phyloP scores from a whole-genome alignment of 2,329 filamentous ascomycete species.

The Penicillium polonicum region DNA sequence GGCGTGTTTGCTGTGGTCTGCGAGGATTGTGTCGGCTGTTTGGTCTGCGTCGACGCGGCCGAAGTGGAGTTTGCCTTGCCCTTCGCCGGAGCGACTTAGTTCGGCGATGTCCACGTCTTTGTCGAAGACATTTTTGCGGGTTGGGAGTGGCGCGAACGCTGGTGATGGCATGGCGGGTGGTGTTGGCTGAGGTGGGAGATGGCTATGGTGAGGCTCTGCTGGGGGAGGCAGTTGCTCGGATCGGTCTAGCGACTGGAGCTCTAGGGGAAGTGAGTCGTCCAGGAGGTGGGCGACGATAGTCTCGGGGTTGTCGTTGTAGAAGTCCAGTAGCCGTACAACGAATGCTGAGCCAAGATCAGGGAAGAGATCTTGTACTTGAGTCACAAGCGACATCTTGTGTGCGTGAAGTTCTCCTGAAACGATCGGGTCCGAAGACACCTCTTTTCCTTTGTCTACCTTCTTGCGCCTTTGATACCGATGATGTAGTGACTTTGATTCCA shows the following conservation, averaged over 20 bases:
- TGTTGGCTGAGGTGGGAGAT: constrained; percentile 55
- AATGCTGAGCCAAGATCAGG: constrained; percentile 83
- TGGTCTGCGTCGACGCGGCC: constrained; percentile 64
- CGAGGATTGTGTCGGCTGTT: constrained; percentile 71
- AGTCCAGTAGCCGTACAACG: constrained; percentile 72
- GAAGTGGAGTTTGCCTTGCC: constrained; percentile 67
- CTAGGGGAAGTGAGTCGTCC: constrained; percentile 69
- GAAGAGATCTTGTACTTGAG: constrained; percentile 91
- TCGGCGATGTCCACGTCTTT: constrained; percentile 71
- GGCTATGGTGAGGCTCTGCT: constrained; percentile 50
- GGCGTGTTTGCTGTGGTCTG: constrained; percentile 59
- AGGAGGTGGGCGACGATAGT: constrained; percentile 78
- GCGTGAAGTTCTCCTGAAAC: constrained; percentile 61
- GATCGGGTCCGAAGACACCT: constrained; percentile 27
- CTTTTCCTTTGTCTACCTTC: constrained; percentile 44
- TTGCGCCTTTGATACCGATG: constrained; percentile 44
- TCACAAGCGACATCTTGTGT: constrained; percentile 79
- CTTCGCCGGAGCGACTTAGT: constrained; percentile 58
- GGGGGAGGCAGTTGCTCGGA: constrained; percentile 51
- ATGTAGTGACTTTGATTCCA: constrained; percentile 40
- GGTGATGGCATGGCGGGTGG: constrained; percentile 31
- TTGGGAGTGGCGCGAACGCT: constrained; percentile 31
- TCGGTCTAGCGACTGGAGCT: constrained; percentile 65
- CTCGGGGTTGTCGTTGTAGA: constrained; percentile 75
- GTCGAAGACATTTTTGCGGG: constrained; percentile 73